These are phyloP conservation scores for Scalesia atractyloides DNA, from an alignment of 129 eudicot genomes.

Conservation along the genomic window DNA sequence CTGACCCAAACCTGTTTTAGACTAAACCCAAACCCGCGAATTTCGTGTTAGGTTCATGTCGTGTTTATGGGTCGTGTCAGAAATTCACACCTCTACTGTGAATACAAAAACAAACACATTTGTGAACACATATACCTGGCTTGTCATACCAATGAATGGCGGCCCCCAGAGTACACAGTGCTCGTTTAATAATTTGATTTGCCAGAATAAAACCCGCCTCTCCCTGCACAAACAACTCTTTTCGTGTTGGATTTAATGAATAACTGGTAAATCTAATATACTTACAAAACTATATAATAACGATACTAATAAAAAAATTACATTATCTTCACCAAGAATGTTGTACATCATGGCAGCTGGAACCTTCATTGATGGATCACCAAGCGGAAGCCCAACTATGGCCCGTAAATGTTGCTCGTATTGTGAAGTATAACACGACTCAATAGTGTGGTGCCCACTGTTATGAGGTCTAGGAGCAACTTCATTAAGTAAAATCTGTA, in stretches of 20 bases:
- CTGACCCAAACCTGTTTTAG: too few species aligned
- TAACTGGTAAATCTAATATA: background rate
- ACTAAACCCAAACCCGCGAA: too few species aligned
- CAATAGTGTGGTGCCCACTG: conserved; percentile 96
- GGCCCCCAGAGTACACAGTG: conserved; percentile 74
- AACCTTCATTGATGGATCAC: conserved; percentile 95
- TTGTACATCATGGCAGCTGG: conserved; percentile 96
- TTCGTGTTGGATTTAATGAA: background rate
- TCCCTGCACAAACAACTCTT: conserved; percentile 51
- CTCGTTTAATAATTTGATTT: conserved; percentile 65
- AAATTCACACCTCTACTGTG: too few species aligned
- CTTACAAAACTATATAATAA: background rate
- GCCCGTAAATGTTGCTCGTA: conserved; percentile 96
- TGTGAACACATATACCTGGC: conserved; percentile 58
- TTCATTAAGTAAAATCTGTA: conserved; percentile 88
- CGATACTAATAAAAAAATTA: conserved; percentile 1
- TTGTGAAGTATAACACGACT: conserved; percentile 89
- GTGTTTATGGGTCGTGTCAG: too few species aligned
- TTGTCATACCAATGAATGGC: conserved; percentile 94
- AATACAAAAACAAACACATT: background rate
- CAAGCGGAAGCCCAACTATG: conserved; percentile 94
- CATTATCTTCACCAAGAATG: conserved; percentile 98
- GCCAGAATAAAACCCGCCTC: conserved; percentile 82
- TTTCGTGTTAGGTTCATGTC: too few species aligned
- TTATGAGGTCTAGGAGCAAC: conserved; percentile 99